phyloP scores from a whole-genome alignment of 257 asterid genomes.

The Sherardia arvensis region DNA sequence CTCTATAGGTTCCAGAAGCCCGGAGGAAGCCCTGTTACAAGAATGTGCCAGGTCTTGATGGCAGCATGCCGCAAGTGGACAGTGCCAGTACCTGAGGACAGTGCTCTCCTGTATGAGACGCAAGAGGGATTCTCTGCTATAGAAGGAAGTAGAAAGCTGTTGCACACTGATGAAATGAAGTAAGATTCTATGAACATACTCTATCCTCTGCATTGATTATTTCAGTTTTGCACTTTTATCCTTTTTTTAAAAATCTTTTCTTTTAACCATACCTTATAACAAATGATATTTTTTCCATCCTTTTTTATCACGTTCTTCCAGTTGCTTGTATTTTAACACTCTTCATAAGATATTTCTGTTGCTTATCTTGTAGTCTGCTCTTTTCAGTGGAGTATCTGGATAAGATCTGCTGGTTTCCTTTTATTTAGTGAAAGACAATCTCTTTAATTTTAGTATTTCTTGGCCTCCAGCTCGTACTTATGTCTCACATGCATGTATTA shows the following conservation, averaged over 20 bases:
- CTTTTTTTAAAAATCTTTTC: background rate
- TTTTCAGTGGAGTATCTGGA: background rate
- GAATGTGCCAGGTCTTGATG: conserved; percentile 87
- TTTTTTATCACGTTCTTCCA: background rate
- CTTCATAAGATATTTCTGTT: background rate
- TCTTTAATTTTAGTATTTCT: background rate
- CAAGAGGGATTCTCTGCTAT: conserved; percentile 76
- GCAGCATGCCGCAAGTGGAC: conserved; percentile 73
- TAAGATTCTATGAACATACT: conserved; percentile 15
- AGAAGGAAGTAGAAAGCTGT: conserved; percentile 82
- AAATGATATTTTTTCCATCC: background rate
- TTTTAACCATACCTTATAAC: background rate
- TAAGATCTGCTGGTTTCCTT: background rate
- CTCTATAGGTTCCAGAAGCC: conserved; percentile 93
- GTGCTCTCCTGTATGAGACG: conserved; percentile 65
- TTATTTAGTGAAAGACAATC: background rate
- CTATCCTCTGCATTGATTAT: background rate
- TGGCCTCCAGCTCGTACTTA: background rate
- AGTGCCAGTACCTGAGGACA: conserved; percentile 46
- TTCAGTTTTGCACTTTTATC: background rate
- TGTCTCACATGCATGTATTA: background rate
- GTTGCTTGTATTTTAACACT: background rate
- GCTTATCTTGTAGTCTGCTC: background rate
- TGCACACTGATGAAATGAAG: conserved; percentile 78
- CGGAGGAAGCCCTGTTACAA: conserved; percentile 92